Conservation (phyloP, 768 basidiomycete genomes). For the Russula sp. region DNA sequence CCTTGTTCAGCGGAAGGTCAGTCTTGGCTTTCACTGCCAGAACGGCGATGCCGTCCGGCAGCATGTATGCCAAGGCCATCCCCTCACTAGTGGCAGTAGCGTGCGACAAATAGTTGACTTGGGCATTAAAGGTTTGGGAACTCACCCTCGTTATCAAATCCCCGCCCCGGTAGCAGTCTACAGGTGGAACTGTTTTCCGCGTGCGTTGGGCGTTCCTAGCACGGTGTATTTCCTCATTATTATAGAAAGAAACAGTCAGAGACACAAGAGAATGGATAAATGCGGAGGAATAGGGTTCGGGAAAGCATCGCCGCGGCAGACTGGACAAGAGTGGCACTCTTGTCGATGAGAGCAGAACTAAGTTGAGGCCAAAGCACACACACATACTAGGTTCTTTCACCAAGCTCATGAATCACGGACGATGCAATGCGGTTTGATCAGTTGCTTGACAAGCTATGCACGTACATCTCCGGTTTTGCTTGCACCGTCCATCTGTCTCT, state of each 20-base stretch:
- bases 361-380: neutral
- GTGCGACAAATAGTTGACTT: neutral
- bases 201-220: neutral
- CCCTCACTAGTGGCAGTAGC: neutral
- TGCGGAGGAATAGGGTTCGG: neutral
- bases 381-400: too few species aligned
- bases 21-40: neutral
- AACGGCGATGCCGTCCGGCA: neutral
- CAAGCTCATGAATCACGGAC: too few species aligned
- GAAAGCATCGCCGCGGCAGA: neutral
- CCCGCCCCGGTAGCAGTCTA: neutral
- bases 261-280: neutral
- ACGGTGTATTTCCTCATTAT: neutral
- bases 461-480: too few species aligned
- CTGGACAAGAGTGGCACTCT: neutral
- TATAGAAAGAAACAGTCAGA: neutral
- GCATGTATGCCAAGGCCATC: neutral
- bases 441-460: too few species aligned
- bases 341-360: neutral
- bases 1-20: conserved; percentile 1
- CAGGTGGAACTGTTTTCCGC: neutral
- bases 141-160: neutral
- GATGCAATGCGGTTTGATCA: too few species aligned
- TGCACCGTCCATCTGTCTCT: too few species aligned
- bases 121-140: neutral